These are phyloP conservation scores for Macadamia tetraphylla DNA, from an alignment of 164 flowering plant species.

Conservation along the genomic window DNA sequence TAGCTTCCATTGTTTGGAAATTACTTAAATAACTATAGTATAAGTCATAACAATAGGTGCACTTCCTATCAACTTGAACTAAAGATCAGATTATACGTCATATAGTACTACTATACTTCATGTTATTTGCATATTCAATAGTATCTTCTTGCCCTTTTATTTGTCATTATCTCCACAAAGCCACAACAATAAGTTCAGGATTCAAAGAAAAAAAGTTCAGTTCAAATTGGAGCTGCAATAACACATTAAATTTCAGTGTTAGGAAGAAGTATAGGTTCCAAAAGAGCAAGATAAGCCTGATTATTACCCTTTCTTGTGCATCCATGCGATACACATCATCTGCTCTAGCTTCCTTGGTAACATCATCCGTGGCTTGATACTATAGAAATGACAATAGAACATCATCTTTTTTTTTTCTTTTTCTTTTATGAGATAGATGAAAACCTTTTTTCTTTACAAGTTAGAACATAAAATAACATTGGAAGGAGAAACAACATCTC, in stretches of 20 bases:
- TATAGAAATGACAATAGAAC: no score
- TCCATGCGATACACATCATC: constrained; percentile 94
- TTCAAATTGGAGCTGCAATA: constrained; percentile 41
- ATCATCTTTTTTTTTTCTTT: neutral
- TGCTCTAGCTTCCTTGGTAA: constrained; percentile 87
- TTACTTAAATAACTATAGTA: no score
- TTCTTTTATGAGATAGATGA: no score
- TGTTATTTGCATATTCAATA: constrained; percentile 2
- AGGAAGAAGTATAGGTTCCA: neutral
- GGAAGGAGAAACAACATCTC: neutral
- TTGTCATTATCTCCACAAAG: constrained; percentile 99
- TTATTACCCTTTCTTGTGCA: constrained; percentile 99
- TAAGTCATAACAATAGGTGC: no score
- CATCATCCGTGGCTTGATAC: constrained; percentile 85
- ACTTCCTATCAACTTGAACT: no score
- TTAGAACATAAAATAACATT: neutral
- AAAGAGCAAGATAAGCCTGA: constrained; percentile 35
- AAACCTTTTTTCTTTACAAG: neutral
- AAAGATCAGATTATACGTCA: no score
- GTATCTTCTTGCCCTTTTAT: constrained; percentile 93
- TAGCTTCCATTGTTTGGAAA: no score
- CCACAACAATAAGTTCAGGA: constrained; percentile 89
- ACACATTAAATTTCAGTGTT: neutral
- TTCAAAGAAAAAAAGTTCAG: constrained; percentile 85
- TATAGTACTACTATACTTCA: no score